Evolutionary conservation across 2,329 filamentous ascomycete genomes (phyloP).

Genomic region (Cladosporium phlei): DNA sequence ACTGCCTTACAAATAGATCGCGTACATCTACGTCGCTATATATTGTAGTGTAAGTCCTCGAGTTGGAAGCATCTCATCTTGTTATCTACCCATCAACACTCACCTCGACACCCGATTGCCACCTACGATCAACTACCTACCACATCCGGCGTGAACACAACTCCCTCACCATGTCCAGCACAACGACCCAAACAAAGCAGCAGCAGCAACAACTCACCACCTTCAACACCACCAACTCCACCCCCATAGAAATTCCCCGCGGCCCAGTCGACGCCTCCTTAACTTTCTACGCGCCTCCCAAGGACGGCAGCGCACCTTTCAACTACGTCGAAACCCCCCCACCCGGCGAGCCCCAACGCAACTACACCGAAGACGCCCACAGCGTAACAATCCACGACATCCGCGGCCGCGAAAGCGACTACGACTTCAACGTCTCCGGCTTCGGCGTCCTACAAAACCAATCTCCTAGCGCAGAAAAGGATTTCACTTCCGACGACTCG

Average conservation of each 20-base stretch:
- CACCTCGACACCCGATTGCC: neutral
- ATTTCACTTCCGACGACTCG: conserved; percentile 64
- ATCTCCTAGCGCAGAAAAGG: conserved; percentile 49
- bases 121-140: neutral
- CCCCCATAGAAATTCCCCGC: conserved; percentile 41
- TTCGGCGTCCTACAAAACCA: conserved; percentile 63
- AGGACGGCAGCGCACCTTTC: conserved; percentile 57
- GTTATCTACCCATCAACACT: neutral
- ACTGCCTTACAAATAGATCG: too few species aligned
- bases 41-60: neutral
- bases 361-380: conserved; percentile 53
- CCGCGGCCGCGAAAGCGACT: conserved; percentile 63
- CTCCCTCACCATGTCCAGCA: conserved; percentile 17
- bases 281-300: conserved; percentile 60
- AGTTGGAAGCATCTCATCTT: too few species aligned
- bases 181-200: conserved; percentile 26
- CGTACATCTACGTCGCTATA: too few species aligned
- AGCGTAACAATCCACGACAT: conserved; percentile 64
- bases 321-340: conserved; percentile 57
- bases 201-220: conserved; percentile 16
- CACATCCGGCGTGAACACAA: neutral
- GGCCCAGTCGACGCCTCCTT: conserved; percentile 61
- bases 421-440: conserved; percentile 66
- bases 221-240: conserved; percentile 19
- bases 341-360: conserved; percentile 57